Conservation (phyloP, 2,329 filamentous ascomycete species). For the Teratosphaeria epicoccoides region DNA sequence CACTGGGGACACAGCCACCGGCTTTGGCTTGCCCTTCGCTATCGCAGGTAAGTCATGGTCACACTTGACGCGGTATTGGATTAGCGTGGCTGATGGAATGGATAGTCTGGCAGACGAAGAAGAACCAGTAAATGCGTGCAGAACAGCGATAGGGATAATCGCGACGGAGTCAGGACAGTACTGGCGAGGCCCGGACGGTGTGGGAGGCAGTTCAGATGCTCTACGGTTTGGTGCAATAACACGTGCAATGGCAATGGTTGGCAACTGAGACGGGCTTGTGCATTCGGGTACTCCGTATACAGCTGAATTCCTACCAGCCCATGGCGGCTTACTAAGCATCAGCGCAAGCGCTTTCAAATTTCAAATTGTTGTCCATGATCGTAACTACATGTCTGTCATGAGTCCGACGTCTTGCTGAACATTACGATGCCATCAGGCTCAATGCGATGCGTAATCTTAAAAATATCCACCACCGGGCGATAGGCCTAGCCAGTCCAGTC, state of each 20-base stretch:
- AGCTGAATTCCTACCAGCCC: background rate
- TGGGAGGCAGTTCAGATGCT: background rate
- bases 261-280: background rate
- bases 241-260: background rate
- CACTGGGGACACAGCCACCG: constrained; percentile 38
- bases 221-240: background rate
- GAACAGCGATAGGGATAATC: background rate
- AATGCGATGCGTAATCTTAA: constrained; percentile 75
- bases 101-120: constrained; percentile 57
- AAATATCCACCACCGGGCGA: constrained; percentile 53
- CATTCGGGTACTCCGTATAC: background rate
- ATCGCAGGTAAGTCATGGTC: constrained; percentile 50
- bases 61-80: background rate
- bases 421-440: background rate
- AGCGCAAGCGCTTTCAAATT: background rate
- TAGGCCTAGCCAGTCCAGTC: constrained; percentile 30
- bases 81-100: constrained; percentile 15
- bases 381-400: background rate
- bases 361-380: background rate
- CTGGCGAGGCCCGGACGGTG: background rate
- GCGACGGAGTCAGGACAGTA: background rate
- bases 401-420: background rate
- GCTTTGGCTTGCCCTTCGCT: constrained; percentile 50
- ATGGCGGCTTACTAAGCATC: background rate
- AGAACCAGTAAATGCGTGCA: constrained; percentile 37